phyloP scores from a whole-genome alignment of 106 monocot genomes.

The Allium cepa region DNA sequence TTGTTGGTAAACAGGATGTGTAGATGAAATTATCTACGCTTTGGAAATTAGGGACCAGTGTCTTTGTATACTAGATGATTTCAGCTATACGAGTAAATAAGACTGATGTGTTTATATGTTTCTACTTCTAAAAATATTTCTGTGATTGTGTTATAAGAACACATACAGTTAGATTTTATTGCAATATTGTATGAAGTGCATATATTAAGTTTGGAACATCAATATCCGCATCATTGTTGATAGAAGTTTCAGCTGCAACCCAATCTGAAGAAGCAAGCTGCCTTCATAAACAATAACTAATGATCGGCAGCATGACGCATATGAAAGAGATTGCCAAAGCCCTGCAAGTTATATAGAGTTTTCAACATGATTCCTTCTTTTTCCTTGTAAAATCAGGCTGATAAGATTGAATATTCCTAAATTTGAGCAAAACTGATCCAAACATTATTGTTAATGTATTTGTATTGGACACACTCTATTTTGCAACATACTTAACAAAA shows the following conservation, averaged over 20 bases:
- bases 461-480: no score
- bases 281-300: slow-evolving; percentile 56
- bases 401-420: no score
- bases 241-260: slow-evolving; percentile 51
- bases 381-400: not conserved
- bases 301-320: slow-evolving; percentile 75
- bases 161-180: slow-evolving; percentile 68
- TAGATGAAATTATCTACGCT: no score
- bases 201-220: slow-evolving; percentile 57
- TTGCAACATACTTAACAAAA: no score
- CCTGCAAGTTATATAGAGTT: slow-evolving; percentile 20
- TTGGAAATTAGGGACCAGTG: no score
- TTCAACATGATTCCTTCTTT: not conserved
- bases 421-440: no score
- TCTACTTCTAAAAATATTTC: no score
- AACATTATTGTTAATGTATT: no score
- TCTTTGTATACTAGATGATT: no score
- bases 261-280: slow-evolving; percentile 77
- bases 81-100: no score
- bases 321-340: slow-evolving; percentile 70
- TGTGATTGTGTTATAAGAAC: not conserved
- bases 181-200: slow-evolving; percentile 58
- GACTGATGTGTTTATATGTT: no score
- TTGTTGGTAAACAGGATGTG: no score
- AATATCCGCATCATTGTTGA: slow-evolving; percentile 36